Conservation (phyloP, 495 filamentous ascomycete species). For the Delitschia confertaspora region DNA sequence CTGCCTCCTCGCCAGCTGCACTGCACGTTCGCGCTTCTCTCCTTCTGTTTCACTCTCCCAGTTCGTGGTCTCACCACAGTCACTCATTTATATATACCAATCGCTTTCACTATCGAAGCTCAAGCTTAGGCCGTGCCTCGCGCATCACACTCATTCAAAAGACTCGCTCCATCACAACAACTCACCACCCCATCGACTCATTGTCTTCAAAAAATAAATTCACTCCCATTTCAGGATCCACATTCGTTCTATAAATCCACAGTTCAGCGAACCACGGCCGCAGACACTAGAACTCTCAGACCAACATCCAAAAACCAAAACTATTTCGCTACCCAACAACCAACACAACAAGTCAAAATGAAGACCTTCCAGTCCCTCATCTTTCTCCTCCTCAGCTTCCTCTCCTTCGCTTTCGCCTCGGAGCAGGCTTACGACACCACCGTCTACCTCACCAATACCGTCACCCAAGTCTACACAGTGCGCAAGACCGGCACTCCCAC, state of each 20-base stretch:
- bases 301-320: not conserved
- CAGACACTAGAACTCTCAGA: not conserved
- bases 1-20: not conserved
- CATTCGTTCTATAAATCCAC: too few species aligned
- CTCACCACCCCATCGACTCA: too few species aligned
- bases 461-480: constrained; percentile 25
- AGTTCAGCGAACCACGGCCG: not conserved
- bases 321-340: not conserved
- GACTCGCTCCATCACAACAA: too few species aligned
- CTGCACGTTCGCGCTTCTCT: not conserved
- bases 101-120: too few species aligned
- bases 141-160: too few species aligned
- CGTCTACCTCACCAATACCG: constrained; percentile 23
- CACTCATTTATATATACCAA: too few species aligned
- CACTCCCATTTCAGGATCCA: too few species aligned
- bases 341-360: constrained; percentile 12
- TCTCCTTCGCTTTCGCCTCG: constrained; percentile 18
- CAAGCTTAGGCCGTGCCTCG: too few species aligned
- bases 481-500: constrained; percentile 20
- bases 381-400: constrained; percentile 17
- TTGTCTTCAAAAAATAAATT: too few species aligned
- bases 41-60: too few species aligned
- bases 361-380: constrained; percentile 18
- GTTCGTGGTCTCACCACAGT: too few species aligned
- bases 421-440: constrained; percentile 19